Conservation (phyloP, 805 yeast species). For the Sungouiozyma intestinalis region DNA sequence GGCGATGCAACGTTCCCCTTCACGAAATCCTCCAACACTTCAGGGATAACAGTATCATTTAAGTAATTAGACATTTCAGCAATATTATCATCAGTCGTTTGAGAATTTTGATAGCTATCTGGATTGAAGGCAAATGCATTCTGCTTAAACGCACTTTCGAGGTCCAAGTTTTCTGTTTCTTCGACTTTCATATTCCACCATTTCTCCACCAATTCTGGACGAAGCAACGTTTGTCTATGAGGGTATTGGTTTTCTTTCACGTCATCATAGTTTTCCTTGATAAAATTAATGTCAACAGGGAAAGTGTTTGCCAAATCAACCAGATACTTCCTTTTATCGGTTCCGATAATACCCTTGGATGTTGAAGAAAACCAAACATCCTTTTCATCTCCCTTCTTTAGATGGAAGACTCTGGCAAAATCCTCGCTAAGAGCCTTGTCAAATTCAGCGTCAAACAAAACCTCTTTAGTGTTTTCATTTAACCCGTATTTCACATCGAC, state of each 20-base stretch:
- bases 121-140: conserved; percentile 58
- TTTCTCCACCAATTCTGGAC: conserved; percentile 82
- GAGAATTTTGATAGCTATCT: conserved; percentile 52
- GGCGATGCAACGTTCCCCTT: conserved; percentile 47
- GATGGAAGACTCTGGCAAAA: conserved; percentile 66
- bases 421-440: conserved; percentile 41
- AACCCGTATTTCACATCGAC: conserved; percentile 65
- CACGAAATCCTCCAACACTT: conserved; percentile 38
- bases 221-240: conserved; percentile 64
- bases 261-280: conserved; percentile 42
- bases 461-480: conserved; percentile 45
- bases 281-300: conserved; percentile 74
- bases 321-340: conserved; percentile 75
- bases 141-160: conserved; percentile 31
- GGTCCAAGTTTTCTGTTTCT: conserved; percentile 16
- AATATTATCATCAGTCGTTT: conserved; percentile 37
- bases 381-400: conserved; percentile 37
- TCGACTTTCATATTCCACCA: conserved; percentile 76
- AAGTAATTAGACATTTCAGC: conserved; percentile 61
- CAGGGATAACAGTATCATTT: conserved; percentile 48
- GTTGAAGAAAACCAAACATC: conserved; percentile 62
- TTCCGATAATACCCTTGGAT: conserved; percentile 76
- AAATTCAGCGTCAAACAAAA: conserved; percentile 44
- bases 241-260: conserved; percentile 54
- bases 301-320: conserved; percentile 77